These are phyloP conservation scores for Mesotaenium endlicherianum DNA, from an alignment of 139 green algal species.

Conservation along the genomic window DNA sequence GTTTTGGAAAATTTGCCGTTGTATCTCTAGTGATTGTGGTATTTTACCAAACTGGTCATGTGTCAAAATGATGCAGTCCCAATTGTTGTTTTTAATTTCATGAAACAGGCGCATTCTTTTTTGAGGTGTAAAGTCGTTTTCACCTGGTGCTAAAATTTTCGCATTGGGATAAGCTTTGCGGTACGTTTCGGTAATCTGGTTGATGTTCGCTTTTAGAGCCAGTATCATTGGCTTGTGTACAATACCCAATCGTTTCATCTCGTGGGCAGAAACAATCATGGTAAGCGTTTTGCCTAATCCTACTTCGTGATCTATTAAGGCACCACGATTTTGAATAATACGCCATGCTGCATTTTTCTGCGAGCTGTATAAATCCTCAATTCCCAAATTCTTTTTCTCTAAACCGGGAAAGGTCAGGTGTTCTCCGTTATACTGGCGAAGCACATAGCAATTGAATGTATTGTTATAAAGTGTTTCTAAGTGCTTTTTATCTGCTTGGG, in stretches of 20 bases:
- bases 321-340: not conserved
- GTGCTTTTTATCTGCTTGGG: not conserved
- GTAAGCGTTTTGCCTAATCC: not conserved
- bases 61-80: not conserved
- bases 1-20: not conserved
- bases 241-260: not conserved
- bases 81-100: not conserved
- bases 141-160: not conserved
- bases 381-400: not conserved
- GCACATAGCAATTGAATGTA: not conserved
- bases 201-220: not conserved
- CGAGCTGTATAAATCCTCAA: not conserved
- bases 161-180: not conserved
- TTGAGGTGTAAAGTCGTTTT: not conserved
- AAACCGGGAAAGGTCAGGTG: not conserved
- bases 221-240: not conserved
- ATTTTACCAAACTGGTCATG: not conserved
- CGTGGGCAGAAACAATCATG: not conserved
- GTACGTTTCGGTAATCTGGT: not conserved
- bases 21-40: not conserved
- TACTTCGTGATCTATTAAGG: not conserved
- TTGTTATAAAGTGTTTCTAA: not conserved
- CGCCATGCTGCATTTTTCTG: not conserved
- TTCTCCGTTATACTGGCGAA: not conserved
- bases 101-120: not conserved